phyloP scores from a whole-genome alignment of 345 rosid genomes.

The Hibiscus trionum region DNA sequence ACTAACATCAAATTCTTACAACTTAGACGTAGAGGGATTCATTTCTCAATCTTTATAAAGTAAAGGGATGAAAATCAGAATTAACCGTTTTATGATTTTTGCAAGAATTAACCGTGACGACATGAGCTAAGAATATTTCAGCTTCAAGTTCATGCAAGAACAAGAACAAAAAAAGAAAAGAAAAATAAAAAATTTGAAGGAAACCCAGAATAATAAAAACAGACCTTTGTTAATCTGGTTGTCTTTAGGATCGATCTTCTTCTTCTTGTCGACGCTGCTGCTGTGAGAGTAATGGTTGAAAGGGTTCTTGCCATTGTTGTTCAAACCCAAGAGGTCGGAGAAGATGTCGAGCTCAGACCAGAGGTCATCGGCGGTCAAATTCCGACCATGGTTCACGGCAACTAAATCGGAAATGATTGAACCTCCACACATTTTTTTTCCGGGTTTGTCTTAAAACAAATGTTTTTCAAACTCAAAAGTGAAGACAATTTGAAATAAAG shows the following conservation, averaged over 20 bases:
- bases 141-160: not conserved
- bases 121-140: not conserved
- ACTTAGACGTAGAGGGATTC: not conserved
- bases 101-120: too few relatives aligned
- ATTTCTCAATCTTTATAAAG: not conserved
- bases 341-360: conserved; percentile 53
- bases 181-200: not conserved
- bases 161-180: not conserved
- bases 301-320: not conserved
- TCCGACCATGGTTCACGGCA: conserved; percentile 23
- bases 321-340: conserved; percentile 42
- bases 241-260: conserved; percentile 1
- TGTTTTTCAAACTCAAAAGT: not conserved
- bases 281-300: not conserved
- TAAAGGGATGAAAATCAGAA: not conserved
- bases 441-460: not conserved
- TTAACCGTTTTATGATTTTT: not conserved
- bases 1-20: not conserved
- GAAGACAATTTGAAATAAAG: too few relatives aligned
- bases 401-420: conserved; percentile 44
- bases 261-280: not conserved
- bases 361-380: conserved; percentile 36
- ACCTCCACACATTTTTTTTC: conserved; percentile 67
- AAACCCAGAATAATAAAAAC: not conserved
- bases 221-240: conserved; percentile 23